phyloP scores from a whole-genome alignment of 2,329 filamentous ascomycete genomes.

The Fusarium sp. region DNA sequence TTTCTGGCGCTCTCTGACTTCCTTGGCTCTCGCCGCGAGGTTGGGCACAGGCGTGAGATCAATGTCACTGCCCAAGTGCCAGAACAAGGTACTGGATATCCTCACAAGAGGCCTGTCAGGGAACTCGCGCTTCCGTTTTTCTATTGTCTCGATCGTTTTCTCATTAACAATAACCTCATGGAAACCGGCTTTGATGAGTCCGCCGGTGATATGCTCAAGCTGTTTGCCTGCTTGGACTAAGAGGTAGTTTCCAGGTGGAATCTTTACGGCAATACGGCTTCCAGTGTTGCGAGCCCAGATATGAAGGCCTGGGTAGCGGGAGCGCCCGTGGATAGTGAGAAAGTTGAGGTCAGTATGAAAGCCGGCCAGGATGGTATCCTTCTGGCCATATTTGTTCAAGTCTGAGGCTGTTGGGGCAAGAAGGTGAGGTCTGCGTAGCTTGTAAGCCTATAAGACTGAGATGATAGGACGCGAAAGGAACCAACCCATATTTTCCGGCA shows the following conservation, averaged over 20 bases:
- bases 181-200: slow-evolving; percentile 70
- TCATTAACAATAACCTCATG: slow-evolving; percentile 72
- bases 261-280: slow-evolving; percentile 67
- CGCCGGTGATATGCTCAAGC: slow-evolving; percentile 70
- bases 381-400: slow-evolving; percentile 63
- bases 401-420: slow-evolving; percentile 71
- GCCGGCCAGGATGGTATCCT: slow-evolving; percentile 70
- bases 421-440: slow-evolving; percentile 63
- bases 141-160: slow-evolving; percentile 61
- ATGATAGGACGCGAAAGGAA: neutral
- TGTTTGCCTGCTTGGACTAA: slow-evolving; percentile 73
- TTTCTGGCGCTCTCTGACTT: slow-evolving; percentile 60
- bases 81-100: slow-evolving; percentile 72
- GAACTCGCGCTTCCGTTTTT: slow-evolving; percentile 54
- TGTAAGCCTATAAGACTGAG: neutral
- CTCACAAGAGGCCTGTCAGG: slow-evolving; percentile 65
- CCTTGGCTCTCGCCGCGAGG: slow-evolving; percentile 59
- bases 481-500: slow-evolving; percentile 66
- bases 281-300: slow-evolving; percentile 74
- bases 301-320: slow-evolving; percentile 70
- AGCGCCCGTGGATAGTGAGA: slow-evolving; percentile 73
- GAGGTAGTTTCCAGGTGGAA: slow-evolving; percentile 68
- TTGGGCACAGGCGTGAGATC: slow-evolving; percentile 64
- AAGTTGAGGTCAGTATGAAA: slow-evolving; percentile 76
- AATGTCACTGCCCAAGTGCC: slow-evolving; percentile 68